Percentiles rank a stretch among this genome's conserved stretches.
These are phyloP conservation scores for Heracleum sosnowskyi DNA, from an alignment of 129 eudicot genomes.

Conservation along the genomic window DNA sequence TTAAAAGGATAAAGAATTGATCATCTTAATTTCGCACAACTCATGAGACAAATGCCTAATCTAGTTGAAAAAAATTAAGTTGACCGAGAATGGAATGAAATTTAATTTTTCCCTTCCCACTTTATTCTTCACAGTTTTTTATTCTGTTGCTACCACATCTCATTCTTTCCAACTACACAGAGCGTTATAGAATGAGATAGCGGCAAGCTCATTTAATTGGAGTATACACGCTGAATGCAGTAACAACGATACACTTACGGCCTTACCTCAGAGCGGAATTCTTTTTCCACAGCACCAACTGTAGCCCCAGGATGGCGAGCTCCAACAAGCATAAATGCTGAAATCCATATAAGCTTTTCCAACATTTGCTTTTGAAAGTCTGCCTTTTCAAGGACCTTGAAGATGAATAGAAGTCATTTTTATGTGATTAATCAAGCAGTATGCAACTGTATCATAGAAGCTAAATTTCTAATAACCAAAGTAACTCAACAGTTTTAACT, in stretches of 20 bases:
- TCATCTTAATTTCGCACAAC: neutral
- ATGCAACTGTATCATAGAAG: neutral
- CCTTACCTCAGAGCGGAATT: constrained; percentile 64
- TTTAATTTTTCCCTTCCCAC: neutral
- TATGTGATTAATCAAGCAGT: neutral
- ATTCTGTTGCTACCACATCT: neutral
- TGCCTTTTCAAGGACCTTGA: constrained; percentile 74
- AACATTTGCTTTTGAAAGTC: constrained; percentile 88
- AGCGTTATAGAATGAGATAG: neutral
- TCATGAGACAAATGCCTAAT: neutral
- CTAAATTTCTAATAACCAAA: neutral
- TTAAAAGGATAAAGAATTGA: neutral
- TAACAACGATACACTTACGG: neutral
- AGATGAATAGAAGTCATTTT: neutral
- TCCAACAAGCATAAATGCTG: constrained; percentile 97
- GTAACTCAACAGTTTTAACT: neutral
- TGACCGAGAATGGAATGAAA: neutral
- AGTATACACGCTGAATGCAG: neutral
- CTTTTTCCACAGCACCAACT: constrained; percentile 80
- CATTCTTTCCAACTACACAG: neutral
- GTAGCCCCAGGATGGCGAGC: constrained; percentile 95
- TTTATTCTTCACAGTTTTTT: neutral
- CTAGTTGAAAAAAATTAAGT: neutral
- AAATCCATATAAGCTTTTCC: constrained; percentile 93
- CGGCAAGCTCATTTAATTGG: neutral